phyloP scores from a whole-genome alignment of 2,329 filamentous ascomycete genomes.

The Aspergillus melleus region DNA sequence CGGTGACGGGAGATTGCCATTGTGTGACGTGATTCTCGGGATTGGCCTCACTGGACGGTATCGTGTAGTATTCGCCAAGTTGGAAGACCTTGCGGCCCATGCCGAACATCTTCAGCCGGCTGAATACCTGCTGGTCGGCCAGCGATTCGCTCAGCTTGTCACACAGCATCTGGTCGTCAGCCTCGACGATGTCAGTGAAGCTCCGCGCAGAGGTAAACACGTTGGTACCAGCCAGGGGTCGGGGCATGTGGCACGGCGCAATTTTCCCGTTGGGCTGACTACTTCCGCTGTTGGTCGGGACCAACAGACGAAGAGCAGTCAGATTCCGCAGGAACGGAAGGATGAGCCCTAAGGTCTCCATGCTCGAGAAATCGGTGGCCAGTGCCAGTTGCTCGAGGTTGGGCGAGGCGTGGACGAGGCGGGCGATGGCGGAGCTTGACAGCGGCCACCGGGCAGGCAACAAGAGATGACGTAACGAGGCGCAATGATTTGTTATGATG shows the following conservation, averaged over 20 bases:
- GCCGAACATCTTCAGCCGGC: constrained; percentile 36
- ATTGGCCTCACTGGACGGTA: constrained; percentile 17
- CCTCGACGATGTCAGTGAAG: constrained; percentile 37
- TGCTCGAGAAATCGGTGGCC: constrained; percentile 44
- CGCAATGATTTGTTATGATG: constrained; percentile 53
- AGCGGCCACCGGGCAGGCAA: constrained; percentile 58
- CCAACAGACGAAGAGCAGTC: constrained; percentile 41
- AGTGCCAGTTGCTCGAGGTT: constrained; percentile 61
- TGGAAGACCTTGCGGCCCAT: constrained; percentile 43
- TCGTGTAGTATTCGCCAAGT: constrained; percentile 38
- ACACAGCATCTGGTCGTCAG: constrained; percentile 36
- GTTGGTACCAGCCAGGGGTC: background rate
- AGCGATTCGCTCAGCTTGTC: constrained; percentile 33
- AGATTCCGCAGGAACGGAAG: constrained; percentile 44
- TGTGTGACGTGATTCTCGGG: constrained; percentile 11
- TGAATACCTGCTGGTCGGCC: constrained; percentile 33
- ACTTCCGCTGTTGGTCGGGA: constrained; percentile 28
- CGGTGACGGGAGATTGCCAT: constrained; percentile 15
- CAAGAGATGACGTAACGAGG: constrained; percentile 56
- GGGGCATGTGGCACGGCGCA: background rate
- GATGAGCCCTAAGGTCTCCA: constrained; percentile 41
- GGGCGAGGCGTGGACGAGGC: constrained; percentile 55
- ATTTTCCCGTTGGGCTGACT: constrained; percentile 5
- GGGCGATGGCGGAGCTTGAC: constrained; percentile 48
- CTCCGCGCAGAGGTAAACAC: constrained; percentile 19